Conservation (phyloP, 176 grass and related monocot species). For the Bolboschoenus planiculmis region DNA sequence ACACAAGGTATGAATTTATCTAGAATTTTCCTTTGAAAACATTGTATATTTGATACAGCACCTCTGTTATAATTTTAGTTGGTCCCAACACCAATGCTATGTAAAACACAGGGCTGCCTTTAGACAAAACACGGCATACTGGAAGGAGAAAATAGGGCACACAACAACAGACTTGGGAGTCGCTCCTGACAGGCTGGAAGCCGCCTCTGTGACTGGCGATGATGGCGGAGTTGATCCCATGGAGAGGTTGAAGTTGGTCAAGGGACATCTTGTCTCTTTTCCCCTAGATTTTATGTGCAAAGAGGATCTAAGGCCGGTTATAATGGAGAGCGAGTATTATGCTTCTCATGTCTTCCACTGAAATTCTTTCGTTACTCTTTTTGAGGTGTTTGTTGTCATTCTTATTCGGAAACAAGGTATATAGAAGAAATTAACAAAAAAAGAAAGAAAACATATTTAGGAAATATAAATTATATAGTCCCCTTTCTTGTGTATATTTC, state of each 20-base stretch:
- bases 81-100: neutral
- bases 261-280: slow-evolving; percentile 84
- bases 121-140: slow-evolving; percentile 56
- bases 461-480: slow-evolving; percentile 12
- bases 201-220: slow-evolving; percentile 38
- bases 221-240: slow-evolving; percentile 43
- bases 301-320: slow-evolving; percentile 89
- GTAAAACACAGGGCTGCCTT: slow-evolving; percentile 45
- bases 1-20: slow-evolving; percentile 63
- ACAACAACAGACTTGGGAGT: slow-evolving; percentile 83
- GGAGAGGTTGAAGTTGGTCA: slow-evolving; percentile 61
- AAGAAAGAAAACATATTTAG: neutral
- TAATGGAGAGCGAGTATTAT: slow-evolving; percentile 95
- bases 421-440: neutral
- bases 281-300: slow-evolving; percentile 93
- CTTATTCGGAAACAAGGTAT: neutral
- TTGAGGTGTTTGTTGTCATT: neutral
- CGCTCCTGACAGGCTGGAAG: slow-evolving; percentile 62
- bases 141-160: slow-evolving; percentile 79
- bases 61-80: neutral
- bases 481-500: neutral
- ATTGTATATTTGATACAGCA: neutral
- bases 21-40: neutral
- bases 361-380: neutral
- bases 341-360: slow-evolving; percentile 98